A percentile compares a stretch with the other conserved stretches of the same genome.
phyloP scores from a whole-genome alignment of 2,329 filamentous ascomycete genomes.

The Pseudogymnoascus sp. region DNA sequence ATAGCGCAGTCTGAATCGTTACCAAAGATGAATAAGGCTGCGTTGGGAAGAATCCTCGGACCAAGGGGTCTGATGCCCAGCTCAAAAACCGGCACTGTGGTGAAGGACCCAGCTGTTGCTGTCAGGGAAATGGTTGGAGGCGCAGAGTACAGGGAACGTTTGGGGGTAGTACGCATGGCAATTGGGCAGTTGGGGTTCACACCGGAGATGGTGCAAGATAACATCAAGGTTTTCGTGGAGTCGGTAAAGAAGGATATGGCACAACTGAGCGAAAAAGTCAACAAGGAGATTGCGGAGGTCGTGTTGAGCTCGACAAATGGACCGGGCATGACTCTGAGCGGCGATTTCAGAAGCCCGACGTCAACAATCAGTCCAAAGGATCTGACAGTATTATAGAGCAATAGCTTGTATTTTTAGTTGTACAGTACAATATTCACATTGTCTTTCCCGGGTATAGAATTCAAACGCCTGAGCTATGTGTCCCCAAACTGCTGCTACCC shows the following conservation, averaged over 20 bases:
- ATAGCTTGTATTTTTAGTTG: constrained; percentile 34
- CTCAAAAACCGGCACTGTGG: constrained; percentile 79
- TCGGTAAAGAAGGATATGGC: constrained; percentile 73
- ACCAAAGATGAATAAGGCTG: constrained; percentile 72
- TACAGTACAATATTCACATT: constrained; percentile 29
- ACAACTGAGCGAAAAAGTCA: constrained; percentile 54
- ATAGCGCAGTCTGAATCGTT: constrained; percentile 79
- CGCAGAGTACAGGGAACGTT: constrained; percentile 77
- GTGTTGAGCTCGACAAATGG: constrained; percentile 83
- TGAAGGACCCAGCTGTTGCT: constrained; percentile 66
- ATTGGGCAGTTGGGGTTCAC: constrained; percentile 86
- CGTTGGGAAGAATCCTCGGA: constrained; percentile 73
- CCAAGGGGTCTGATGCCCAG: constrained; percentile 91
- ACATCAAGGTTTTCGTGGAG: constrained; percentile 71
- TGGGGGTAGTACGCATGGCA: constrained; percentile 80
- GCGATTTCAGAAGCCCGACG: constrained; percentile 61
- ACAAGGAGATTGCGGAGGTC: constrained; percentile 67
- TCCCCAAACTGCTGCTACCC: constrained; percentile 23
- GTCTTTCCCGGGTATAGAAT: constrained; percentile 28
- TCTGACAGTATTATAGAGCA: constrained; percentile 45
- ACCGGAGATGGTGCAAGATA: constrained; percentile 76
- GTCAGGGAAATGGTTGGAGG: constrained; percentile 80
- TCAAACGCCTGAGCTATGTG: constrained; percentile 41
- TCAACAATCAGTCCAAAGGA: constrained; percentile 48
- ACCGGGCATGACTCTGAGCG: constrained; percentile 81